These are phyloP conservation scores for Neofusicoccum parvum DNA, from an alignment of 2,329 filamentous ascomycete genomes.

Conservation along the genomic window DNA sequence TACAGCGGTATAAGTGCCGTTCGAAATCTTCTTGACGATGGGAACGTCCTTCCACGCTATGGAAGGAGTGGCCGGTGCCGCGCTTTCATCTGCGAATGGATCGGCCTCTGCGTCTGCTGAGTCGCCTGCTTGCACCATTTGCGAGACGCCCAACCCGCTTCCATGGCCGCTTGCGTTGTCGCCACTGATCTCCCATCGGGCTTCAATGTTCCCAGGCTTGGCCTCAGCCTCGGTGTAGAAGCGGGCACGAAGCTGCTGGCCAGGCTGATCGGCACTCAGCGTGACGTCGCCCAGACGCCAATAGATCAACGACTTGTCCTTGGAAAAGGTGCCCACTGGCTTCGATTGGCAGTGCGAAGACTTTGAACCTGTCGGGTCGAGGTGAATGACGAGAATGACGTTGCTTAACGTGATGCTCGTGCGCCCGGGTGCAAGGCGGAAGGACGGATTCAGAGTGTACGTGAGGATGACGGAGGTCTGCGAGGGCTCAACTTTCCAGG, in stretches of 20 bases:
- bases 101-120: conserved; percentile 56
- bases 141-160: conserved; percentile 64
- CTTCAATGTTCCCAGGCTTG: conserved; percentile 76
- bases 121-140: conserved; percentile 44
- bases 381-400: conserved; percentile 70
- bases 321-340: conserved; percentile 75
- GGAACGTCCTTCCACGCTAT: conserved; percentile 37
- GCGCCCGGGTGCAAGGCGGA: conserved; percentile 43
- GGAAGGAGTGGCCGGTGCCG: conserved; percentile 28
- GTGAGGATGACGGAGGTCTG: conserved; percentile 85
- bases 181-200: conserved; percentile 72
- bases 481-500: conserved; percentile 81
- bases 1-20: conserved; percentile 35
- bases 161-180: conserved; percentile 52
- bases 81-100: conserved; percentile 70
- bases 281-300: conserved; percentile 80
- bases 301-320: conserved; percentile 75
- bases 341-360: conserved; percentile 74
- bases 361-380: conserved; percentile 63
- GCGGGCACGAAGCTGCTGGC: conserved; percentile 79
- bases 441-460: conserved; percentile 80
- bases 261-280: conserved; percentile 57
- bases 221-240: conserved; percentile 74
- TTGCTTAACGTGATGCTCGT: conserved; percentile 67
- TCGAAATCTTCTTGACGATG: conserved; percentile 40